A percentile compares a stretch with the other conserved stretches of the same genome.
Conservation (phyloP, 148 eudicot species). For the Suaeda aralocaspica region DNA sequence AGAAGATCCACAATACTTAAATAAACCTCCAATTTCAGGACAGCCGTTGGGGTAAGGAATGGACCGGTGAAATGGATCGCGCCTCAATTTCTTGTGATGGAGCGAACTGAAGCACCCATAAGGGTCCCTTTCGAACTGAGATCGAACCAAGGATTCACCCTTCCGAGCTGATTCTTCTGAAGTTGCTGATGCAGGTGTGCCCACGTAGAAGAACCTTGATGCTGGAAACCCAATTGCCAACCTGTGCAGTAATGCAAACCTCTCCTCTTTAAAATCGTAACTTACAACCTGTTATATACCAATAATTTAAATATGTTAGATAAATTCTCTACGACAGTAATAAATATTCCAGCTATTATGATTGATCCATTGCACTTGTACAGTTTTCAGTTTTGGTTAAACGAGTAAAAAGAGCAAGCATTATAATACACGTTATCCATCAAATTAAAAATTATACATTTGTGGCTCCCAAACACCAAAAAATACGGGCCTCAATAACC, state of each 20-base stretch:
- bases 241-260: constrained; percentile 72
- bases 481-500: too few species aligned
- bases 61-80: constrained; percentile 87
- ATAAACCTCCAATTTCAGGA: constrained; percentile 80
- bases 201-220: constrained; percentile 59
- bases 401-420: too few species aligned
- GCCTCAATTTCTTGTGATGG: constrained; percentile 62
- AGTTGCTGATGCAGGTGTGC: constrained; percentile 72
- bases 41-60: constrained; percentile 93
- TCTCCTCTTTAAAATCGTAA: constrained; percentile 86
- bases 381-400: too few species aligned
- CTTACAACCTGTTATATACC: constrained; percentile 71
- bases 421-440: too few species aligned
- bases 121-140: constrained; percentile 84
- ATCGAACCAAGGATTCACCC: constrained; percentile 81
- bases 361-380: too few species aligned
- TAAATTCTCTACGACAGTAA: too few species aligned
- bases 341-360: too few species aligned
- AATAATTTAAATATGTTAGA: too few species aligned
- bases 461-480: too few species aligned
- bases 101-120: constrained; percentile 80
- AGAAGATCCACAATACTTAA: constrained; percentile 61
- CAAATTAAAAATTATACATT: too few species aligned
- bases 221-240: constrained; percentile 76
- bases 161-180: constrained; percentile 65